phyloP scores from a whole-genome alignment of 2,329 filamentous ascomycete genomes.

The Hypoxylon rubiginosum region DNA sequence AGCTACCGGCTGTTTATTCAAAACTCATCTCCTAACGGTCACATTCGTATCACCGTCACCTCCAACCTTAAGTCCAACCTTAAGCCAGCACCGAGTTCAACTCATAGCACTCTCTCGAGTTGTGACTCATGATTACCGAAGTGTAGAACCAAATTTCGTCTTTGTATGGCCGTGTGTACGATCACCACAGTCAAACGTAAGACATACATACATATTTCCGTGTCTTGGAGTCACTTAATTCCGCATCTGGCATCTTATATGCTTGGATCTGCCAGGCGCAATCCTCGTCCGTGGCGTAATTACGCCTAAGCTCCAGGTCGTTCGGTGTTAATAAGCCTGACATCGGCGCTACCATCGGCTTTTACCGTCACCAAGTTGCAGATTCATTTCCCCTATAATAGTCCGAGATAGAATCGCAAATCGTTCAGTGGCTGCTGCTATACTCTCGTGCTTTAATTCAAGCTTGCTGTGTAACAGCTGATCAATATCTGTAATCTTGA shows the following conservation, averaged over 20 bases:
- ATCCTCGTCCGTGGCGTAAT: not conserved
- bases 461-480: too few species aligned
- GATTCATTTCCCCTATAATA: not conserved
- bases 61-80: too few species aligned
- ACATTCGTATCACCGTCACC: too few species aligned
- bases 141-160: not conserved
- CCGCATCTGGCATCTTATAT: not conserved
- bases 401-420: not conserved
- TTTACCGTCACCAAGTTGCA: constrained; percentile 4
- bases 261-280: not conserved
- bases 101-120: not conserved
- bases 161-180: too few species aligned
- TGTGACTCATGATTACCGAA: not conserved
- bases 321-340: constrained; percentile 28
- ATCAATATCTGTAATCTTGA: too few species aligned
- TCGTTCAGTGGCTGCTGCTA: too few species aligned
- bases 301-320: constrained; percentile 18
- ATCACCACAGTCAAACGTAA: not conserved
- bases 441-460: too few species aligned
- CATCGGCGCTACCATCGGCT: constrained; percentile 38
- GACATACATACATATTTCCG: not conserved
- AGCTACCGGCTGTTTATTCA: too few species aligned
- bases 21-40: too few species aligned
- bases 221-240: constrained; percentile 5
- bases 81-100: too few species aligned